A percentile compares a stretch with the other conserved stretches of the same genome.
Conservation (phyloP, 2,329 filamentous ascomycete species). For the Microdochium paspali region DNA sequence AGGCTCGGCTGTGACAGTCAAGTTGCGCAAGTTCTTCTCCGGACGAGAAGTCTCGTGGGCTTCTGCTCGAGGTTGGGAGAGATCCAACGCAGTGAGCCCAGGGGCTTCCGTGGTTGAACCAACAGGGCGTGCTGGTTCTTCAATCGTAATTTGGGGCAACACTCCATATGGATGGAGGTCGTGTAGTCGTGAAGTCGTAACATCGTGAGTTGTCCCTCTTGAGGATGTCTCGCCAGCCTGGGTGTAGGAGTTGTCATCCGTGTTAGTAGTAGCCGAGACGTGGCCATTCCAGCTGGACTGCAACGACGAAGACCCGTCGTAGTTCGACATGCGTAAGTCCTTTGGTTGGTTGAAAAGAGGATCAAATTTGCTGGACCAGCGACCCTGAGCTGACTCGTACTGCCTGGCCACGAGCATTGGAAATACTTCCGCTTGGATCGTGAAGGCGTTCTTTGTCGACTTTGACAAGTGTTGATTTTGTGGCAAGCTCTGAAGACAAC, state of each 20-base stretch:
- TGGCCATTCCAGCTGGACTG: conserved; percentile 49
- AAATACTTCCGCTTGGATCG: conserved; percentile 16
- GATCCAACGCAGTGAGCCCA: conserved; percentile 28
- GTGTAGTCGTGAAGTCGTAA: conserved; percentile 15
- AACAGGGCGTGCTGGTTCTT: not conserved
- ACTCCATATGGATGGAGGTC: not conserved
- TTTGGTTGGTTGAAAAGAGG: conserved; percentile 32
- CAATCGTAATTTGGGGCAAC: not conserved
- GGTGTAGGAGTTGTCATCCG: conserved; percentile 33
- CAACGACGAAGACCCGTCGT: conserved; percentile 40
- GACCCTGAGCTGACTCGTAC: conserved; percentile 42
- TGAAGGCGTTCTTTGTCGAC: not conserved
- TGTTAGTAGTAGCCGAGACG: conserved; percentile 38
- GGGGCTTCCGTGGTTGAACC: conserved; percentile 11
- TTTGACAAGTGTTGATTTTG: no score
- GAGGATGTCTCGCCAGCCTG: conserved; percentile 32
- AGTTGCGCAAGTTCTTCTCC: conserved; percentile 17
- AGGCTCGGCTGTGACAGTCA: conserved; percentile 25
- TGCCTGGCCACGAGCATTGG: conserved; percentile 49
- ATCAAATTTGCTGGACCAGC: conserved; percentile 46
- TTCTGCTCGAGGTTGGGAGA: conserved; percentile 29
- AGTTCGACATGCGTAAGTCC: conserved; percentile 49
- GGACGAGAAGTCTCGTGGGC: conserved; percentile 23
- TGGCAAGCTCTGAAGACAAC: not conserved
- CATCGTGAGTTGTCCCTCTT: conserved; percentile 23